These are phyloP conservation scores for Globisporangium irregulare DNA, from an alignment of 352 stramenopile species.

Conservation along the genomic window DNA sequence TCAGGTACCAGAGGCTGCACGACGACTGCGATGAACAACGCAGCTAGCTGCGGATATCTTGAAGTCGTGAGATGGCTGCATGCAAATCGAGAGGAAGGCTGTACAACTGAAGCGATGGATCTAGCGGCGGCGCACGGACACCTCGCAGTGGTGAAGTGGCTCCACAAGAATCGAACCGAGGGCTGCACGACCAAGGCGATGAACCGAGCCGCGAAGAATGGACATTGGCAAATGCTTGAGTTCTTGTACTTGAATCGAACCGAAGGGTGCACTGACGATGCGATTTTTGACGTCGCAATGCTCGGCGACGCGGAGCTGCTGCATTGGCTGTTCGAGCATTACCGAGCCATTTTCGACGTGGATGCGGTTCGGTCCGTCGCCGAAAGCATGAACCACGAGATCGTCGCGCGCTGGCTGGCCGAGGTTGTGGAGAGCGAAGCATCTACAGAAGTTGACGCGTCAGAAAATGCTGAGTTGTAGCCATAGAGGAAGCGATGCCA, in stretches of 20 bases:
- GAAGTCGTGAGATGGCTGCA: not conserved
- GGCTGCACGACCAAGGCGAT: conserved; percentile 1
- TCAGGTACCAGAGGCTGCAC: not conserved
- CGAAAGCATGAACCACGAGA: not conserved
- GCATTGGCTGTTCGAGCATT: conserved; percentile 8
- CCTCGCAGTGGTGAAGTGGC: not conserved
- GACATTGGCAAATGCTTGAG: conserved; percentile 2
- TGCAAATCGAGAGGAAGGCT: not conserved
- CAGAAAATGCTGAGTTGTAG: not conserved
- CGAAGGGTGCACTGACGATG: conserved; percentile 1
- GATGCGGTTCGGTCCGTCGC: not conserved
- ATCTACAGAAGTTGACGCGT: not conserved
- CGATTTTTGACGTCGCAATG: not conserved
- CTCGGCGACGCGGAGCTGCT: not conserved
- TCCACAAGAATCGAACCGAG: not conserved
- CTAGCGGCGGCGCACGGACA: not conserved
- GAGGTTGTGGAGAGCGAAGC: not conserved
- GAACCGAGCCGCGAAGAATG: not conserved
- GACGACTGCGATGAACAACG: not conserved
- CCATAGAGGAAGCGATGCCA: not conserved
- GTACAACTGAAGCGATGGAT: not conserved
- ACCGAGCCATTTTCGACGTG: conserved; percentile 1
- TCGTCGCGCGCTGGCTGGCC: not conserved
- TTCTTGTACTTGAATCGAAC: not conserved
- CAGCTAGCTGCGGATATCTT: not conserved